phyloP scores from a whole-genome alignment of 495 filamentous ascomycete species.

The Hypoxylon perforatum region DNA sequence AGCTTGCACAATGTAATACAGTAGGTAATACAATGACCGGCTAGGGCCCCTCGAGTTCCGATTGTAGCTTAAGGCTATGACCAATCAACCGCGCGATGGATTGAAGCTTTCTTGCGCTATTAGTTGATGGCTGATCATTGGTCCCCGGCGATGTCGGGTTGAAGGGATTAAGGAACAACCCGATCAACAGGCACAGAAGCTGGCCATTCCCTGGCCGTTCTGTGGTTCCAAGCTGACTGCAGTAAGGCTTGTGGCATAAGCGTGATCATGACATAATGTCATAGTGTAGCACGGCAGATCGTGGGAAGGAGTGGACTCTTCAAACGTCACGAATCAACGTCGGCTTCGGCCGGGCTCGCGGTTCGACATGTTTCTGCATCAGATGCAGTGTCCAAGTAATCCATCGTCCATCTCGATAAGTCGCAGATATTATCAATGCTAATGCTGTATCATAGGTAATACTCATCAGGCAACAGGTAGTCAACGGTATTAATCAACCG shows the following conservation, averaged over 20 bases:
- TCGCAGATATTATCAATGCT: neutral
- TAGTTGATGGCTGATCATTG: neutral
- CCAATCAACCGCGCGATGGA: neutral
- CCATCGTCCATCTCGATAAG: neutral
- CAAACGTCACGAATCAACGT: neutral
- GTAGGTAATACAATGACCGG: too few species aligned
- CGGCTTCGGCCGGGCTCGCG: neutral
- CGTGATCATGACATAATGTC: slow-evolving; percentile 3
- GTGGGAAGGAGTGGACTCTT: neutral
- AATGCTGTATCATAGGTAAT: slow-evolving; percentile 1
- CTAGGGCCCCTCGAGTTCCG: neutral
- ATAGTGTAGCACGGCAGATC: neutral
- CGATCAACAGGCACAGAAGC: neutral
- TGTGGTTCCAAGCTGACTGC: neutral
- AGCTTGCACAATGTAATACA: neutral
- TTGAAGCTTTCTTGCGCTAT: neutral
- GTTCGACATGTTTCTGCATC: neutral
- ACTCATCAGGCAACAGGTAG: too few species aligned
- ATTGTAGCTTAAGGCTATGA: neutral
- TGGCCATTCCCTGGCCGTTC: neutral
- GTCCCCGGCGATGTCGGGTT: neutral
- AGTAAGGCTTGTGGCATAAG: slow-evolving; percentile 5
- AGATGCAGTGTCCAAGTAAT: neutral
- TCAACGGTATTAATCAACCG: slow-evolving; percentile 2
- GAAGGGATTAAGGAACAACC: neutral